Evolutionary conservation across 2,329 filamentous ascomycete species (phyloP).

Genomic region (Aspergillus sp.): DNA sequence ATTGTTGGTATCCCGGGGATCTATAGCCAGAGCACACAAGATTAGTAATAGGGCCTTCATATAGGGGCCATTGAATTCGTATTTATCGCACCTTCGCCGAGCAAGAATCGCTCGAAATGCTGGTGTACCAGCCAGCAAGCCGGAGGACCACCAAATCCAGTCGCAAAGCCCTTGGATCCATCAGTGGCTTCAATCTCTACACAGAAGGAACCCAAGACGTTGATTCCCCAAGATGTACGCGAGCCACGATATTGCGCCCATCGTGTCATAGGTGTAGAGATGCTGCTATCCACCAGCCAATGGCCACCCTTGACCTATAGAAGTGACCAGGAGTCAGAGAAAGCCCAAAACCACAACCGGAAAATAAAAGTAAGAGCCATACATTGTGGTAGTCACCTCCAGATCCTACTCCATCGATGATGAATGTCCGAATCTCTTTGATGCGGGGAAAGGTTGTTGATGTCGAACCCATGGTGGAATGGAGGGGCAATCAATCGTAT

Average conservation of each 20-base stretch:
- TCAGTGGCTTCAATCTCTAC: slow-evolving; percentile 84
- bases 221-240: slow-evolving; percentile 91
- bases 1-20: slow-evolving; percentile 85
- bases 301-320: slow-evolving; percentile 43
- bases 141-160: slow-evolving; percentile 87
- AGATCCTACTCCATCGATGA: slow-evolving; percentile 44
- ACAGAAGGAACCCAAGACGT: slow-evolving; percentile 87
- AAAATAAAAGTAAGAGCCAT: slow-evolving; percentile 33
- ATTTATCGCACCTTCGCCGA: slow-evolving; percentile 59
- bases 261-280: slow-evolving; percentile 85
- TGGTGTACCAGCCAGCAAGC: slow-evolving; percentile 92
- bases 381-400: slow-evolving; percentile 79
- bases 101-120: slow-evolving; percentile 87
- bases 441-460: slow-evolving; percentile 37
- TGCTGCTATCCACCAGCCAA: slow-evolving; percentile 88
- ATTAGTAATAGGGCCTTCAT: background rate
- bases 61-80: background rate
- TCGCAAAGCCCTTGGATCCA: slow-evolving; percentile 90
- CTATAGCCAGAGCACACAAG: slow-evolving; percentile 34
- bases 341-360: background rate
- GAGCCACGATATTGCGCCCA: slow-evolving; percentile 87
- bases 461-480: slow-evolving; percentile 24
- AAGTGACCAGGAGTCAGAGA: background rate
- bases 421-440: slow-evolving; percentile 42
- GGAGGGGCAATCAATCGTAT: slow-evolving; percentile 3